Base-by-base conservation (phyloP, 2,329 filamentous ascomycete genomes). In the Fusarium algeriense region DNA sequence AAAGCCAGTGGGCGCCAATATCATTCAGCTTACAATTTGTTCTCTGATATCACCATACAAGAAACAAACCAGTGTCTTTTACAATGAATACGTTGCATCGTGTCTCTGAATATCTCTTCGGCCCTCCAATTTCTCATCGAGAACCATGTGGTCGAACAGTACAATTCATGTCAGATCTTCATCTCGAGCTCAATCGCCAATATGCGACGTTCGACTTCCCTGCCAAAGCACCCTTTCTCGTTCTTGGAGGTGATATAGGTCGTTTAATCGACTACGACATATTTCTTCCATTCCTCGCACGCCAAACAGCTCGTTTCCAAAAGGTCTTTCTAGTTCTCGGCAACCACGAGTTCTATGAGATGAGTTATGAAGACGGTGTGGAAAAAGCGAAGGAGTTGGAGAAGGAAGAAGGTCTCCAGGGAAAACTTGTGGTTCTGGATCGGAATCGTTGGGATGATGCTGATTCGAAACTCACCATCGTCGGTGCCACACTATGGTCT, bases 401-500 rank as follows among this genome's bases (percentile, higher is more conserved):
- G 54, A 52, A 76, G 6, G 85, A 88, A 58, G 77, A 80, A 1
- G 56, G 50, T 1, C 72, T 87, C 15, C 59, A 57, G 0, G 80
- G 80, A 0, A 82, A 78, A 37, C 56, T 88, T 14, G 76, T 83
- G 7, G 70, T 89, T 7, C 73, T 89, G 40, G 77, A 88, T 67
- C 80, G 80, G 20, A 77, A 77, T 20, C 72, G 81, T 10, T 83
- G 80, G 68, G 76, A 80, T 28, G 82, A 85, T 20, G 75, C 80
- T 3, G 77, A 77, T 3, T 83, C 83, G 1, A 75, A 75, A 28
- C 56, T 89, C n/a, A 86, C 83, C 5, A 77, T 90, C 5, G 76
- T 90, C 3, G 88, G 88, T 9, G 89, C 86, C 68, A 89, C 87
- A 3, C 80, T 91, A 1, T 89, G 88, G 85, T 89, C 87, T 3